Base-by-base conservation (phyloP, 2,329 filamentous ascomycete genomes). In the Stagonosporopsis chrysanthemi region DNA sequence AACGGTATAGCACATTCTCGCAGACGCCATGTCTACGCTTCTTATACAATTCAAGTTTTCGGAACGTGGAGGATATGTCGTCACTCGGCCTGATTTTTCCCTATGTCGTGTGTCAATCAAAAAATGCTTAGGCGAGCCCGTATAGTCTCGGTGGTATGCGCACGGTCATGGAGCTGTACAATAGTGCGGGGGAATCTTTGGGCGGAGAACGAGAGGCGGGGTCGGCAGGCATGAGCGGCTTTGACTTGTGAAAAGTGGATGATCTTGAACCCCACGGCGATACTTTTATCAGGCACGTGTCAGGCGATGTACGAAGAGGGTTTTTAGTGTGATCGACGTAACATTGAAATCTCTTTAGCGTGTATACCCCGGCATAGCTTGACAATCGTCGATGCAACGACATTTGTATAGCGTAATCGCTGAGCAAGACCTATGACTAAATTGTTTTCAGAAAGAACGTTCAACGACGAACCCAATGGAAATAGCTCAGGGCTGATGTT, bases 161-260 rank as follows among this genome's bases (percentile, higher is more conserved):
- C 22, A 40, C n/a, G 6, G 36, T n/a, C 15, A 24, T 49, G 45
- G 52, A 22, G 44, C 39, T 44, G 31, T 6, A 51, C 35, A 12
- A 17, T 36, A 39, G 48, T 44, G 45, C 52, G 52, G 52, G 45
- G 52, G 49, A 43, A 22, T 24, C 23, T 26, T 39, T 17, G 24
- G 28, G 39, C 11, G n/a, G 31, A 28, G 41, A 43, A 43, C 12
- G 22, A n/a, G 17, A 43, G 19, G 40, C 39, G 44, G 52, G 52
- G 52, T 55, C 33, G 45, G 45, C 45, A 40, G 39, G 17, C 4
- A 19, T 33, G 14, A 49, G 39, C 45, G 45, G 40, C 45, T 39
- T 40, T 6, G 39, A 22, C 35, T 17, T 22, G 6, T 1, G 3
- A 31, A 17, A 49, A 9, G 5, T 24, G 43, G 28, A 35, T 42